phyloP scores from a whole-genome alignment of 192 early-diverging fungal genomes.

The Paraglomus occultum region DNA sequence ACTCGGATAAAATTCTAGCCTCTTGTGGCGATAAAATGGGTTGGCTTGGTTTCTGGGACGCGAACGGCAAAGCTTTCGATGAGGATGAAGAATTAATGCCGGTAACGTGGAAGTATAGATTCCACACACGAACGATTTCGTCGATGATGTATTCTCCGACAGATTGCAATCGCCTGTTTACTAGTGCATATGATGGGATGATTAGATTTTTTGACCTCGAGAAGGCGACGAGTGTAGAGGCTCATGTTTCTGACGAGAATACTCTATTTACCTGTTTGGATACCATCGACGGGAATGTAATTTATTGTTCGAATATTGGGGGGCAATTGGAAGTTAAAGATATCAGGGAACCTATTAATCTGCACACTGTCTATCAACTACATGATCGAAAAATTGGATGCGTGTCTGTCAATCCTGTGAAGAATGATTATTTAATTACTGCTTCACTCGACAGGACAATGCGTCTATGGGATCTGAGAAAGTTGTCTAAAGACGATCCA shows the following conservation, averaged over 20 bases:
- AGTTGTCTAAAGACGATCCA: conserved; percentile 36
- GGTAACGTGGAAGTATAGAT: conserved; percentile 49
- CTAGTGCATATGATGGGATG: conserved; percentile 60
- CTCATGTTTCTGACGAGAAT: conserved; percentile 44
- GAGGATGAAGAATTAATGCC: conserved; percentile 47
- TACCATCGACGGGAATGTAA: conserved; percentile 40
- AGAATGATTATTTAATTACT: conserved; percentile 45
- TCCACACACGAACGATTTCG: conserved; percentile 49
- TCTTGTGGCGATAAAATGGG: conserved; percentile 51
- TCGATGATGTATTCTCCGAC: conserved; percentile 48
- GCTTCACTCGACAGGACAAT: conserved; percentile 57
- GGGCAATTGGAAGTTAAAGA: conserved; percentile 54
- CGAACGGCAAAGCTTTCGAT: conserved; percentile 43
- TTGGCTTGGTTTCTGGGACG: conserved; percentile 58
- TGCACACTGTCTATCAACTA: conserved; percentile 31
- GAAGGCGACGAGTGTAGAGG: conserved; percentile 47
- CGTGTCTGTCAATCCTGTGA: conserved; percentile 56
- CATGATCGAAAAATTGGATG: conserved; percentile 60
- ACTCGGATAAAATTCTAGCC: conserved; percentile 48
- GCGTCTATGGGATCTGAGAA: conserved; percentile 61
- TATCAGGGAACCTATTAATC: conserved; percentile 36
- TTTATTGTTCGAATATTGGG: conserved; percentile 56
- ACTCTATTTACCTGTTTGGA: conserved; percentile 41
- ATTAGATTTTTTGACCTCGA: conserved; percentile 61
- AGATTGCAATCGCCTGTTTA: conserved; percentile 46